Base-by-base conservation (phyloP, 2,329 filamentous ascomycete genomes). In the Scedosporium minutisporum region DNA sequence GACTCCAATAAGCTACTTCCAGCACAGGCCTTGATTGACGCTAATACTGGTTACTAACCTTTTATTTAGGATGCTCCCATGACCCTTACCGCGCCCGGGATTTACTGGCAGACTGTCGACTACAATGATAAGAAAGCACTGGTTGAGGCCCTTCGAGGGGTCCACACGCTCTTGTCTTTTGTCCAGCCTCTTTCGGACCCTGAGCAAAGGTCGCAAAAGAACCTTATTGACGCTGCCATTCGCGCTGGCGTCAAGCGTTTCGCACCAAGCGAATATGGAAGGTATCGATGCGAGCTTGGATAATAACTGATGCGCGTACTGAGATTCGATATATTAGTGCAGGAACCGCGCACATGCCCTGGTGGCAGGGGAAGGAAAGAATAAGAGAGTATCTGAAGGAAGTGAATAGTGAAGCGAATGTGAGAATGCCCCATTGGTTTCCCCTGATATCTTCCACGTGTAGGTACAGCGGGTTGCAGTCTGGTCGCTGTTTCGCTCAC, bases 191-290 rank as follows among this genome's bases (percentile, higher is more conserved):
- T 75, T 2, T 67, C 68, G 0, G 73, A 75, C 61, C 67, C 67
- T 4, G 66, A 67, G 0, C 66, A 75, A 38, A 69, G 70, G n/a
- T 70, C 79, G 0, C 84, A 87, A 67, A 78, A 76, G 64, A 78
- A 77, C 38, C 72, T 88, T 57, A 82, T 87, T 60, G 82, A 87
- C 63, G 86, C 85, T 0, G 77, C 82, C 6, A 76, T 86, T 46
- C 73, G 75, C 2, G 84, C 84, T 1, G 82, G 84, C 1, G 85
- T 88, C 5, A 80, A 81, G 66, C 78, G 84, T 6, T 87, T 85
- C 68, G 78, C 87, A 1, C 84, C 85, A 1, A 83, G 82, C 42
- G 87, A 89, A 66, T 89, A 80, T 65, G 73, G 69, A 23, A 72
- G 71, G 78, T 80, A 64, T 70, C 10, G 33, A 14, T 12, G 4